These are phyloP conservation scores for Rhizophora apiculata DNA, from an alignment of 345 rosid species.

Conservation along the genomic window DNA sequence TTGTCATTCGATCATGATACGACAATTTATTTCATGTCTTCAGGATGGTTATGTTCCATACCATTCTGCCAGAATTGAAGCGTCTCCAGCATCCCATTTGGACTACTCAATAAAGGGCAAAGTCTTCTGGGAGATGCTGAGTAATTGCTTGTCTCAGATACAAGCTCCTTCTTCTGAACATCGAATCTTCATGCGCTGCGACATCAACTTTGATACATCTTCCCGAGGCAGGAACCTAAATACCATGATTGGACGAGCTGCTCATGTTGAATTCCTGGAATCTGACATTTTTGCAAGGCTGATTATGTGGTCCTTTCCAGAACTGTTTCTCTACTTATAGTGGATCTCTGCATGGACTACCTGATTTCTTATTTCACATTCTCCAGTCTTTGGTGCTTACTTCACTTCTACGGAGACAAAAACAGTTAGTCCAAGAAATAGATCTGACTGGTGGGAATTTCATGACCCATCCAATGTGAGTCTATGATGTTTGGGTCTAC, in stretches of 20 bases:
- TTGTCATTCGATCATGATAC: no score
- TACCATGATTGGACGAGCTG: constrained; percentile 84
- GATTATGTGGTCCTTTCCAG: constrained; percentile 90
- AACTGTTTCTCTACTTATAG: constrained; percentile 46
- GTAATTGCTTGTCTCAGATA: constrained; percentile 78
- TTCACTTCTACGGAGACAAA: no score
- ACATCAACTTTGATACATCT: constrained; percentile 71
- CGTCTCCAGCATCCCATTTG: constrained; percentile 63
- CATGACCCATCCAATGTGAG: no score
- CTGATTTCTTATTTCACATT: not conserved
- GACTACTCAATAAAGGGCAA: constrained; percentile 75
- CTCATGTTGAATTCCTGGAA: constrained; percentile 89
- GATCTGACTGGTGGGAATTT: no score
- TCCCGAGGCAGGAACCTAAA: constrained; percentile 72
- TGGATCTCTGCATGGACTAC: not conserved
- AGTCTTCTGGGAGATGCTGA: constrained; percentile 82
- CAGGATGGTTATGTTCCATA: constrained; percentile 97
- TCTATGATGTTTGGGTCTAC: no score
- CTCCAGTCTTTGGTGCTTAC: not conserved
- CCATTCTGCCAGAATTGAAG: constrained; percentile 88
- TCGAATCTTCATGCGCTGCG: constrained; percentile 79
- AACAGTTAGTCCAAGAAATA: no score
- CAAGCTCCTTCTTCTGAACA: constrained; percentile 52
- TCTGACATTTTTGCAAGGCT: constrained; percentile 72
- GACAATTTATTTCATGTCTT: constrained; percentile 1